Percentiles rank a stretch among this genome's conserved stretches.
Conservation (phyloP, 352 stramenopile species). For the Pythium phragmitis region DNA sequence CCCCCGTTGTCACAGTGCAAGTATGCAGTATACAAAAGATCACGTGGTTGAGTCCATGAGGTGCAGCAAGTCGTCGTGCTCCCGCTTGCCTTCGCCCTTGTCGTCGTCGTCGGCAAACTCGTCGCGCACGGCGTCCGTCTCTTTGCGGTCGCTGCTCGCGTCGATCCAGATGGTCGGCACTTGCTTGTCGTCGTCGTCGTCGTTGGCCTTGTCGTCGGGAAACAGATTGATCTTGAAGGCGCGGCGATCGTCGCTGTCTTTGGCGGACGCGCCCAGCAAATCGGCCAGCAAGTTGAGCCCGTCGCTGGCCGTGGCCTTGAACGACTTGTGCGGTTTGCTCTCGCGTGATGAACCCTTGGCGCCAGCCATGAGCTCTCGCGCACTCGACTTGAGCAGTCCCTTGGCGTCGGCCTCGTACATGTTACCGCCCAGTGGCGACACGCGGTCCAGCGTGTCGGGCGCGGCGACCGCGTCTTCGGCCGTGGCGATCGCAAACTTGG, state of each 20-base stretch:
- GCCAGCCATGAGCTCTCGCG: constrained; percentile 60
- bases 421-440: constrained; percentile 68
- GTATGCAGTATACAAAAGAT: background rate
- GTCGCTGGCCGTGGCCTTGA: constrained; percentile 75
- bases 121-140: constrained; percentile 45
- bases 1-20: background rate
- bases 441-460: constrained; percentile 45
- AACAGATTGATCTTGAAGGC: constrained; percentile 81
- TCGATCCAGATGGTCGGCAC: constrained; percentile 84
- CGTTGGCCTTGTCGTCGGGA: constrained; percentile 52
- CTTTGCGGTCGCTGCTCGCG: constrained; percentile 71
- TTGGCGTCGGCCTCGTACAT: constrained; percentile 85
- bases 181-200: constrained; percentile 60
- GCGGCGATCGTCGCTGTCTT: constrained; percentile 49
- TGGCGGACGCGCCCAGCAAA: constrained; percentile 60
- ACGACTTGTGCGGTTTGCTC: constrained; percentile 53
- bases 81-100: constrained; percentile 44
- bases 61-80: constrained; percentile 74
- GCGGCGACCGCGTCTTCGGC: constrained; percentile 50
- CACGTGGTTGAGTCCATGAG: constrained; percentile 82
- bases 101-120: constrained; percentile 58
- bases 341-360: constrained; percentile 39
- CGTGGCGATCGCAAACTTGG: constrained; percentile 60
- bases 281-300: constrained; percentile 86
- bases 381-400: constrained; percentile 22